phyloP scores from a whole-genome alignment of 1,139 yeast species.

The Suhomyces guaymorum region DNA sequence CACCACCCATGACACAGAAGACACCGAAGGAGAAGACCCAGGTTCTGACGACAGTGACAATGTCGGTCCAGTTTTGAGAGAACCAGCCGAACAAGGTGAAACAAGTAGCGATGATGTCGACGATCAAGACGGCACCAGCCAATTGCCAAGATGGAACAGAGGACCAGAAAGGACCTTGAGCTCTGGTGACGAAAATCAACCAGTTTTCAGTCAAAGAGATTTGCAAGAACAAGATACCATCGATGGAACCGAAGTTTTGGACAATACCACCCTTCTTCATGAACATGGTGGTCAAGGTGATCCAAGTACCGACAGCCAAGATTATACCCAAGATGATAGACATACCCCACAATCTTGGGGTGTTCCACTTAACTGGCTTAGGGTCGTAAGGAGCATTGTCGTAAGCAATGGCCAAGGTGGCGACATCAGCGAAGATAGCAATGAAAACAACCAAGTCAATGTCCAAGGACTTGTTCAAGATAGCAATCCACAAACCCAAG shows the following conservation, averaged over 20 bases:
- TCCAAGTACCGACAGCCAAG: slow-evolving; percentile 90
- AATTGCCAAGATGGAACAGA: slow-evolving; percentile 93
- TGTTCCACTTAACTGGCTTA: slow-evolving; percentile 97
- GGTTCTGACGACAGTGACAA: slow-evolving; percentile 89
- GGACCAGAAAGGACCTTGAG: slow-evolving; percentile 95
- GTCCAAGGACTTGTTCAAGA: slow-evolving; percentile 78
- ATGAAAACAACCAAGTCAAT: slow-evolving; percentile 89
- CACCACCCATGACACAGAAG: slow-evolving; percentile 95
- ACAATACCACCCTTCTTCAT: slow-evolving; percentile 80
- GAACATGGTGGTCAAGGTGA: slow-evolving; percentile 88
- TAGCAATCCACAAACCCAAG: slow-evolving; percentile 93
- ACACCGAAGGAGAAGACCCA: slow-evolving; percentile 96
- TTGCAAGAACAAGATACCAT: slow-evolving; percentile 89
- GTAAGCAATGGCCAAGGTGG: slow-evolving; percentile 92
- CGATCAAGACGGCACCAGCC: slow-evolving; percentile 86
- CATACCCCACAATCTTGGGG: slow-evolving; percentile 97
- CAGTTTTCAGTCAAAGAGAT: slow-evolving; percentile 93
- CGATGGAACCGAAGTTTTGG: slow-evolving; percentile 91
- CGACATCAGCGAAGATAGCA: slow-evolving; percentile 95
- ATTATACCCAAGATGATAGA: slow-evolving; percentile 78
- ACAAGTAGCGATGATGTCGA: slow-evolving; percentile 87
- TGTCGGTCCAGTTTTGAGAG: slow-evolving; percentile 97
- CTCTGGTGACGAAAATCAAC: slow-evolving; percentile 94
- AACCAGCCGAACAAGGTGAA: slow-evolving; percentile 96
- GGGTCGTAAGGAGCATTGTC: slow-evolving; percentile 98